Percentiles rank a stretch among this genome's conserved stretches.
Conservation (phyloP, 768 basidiomycete species). For the Pulveroboletus sp. region DNA sequence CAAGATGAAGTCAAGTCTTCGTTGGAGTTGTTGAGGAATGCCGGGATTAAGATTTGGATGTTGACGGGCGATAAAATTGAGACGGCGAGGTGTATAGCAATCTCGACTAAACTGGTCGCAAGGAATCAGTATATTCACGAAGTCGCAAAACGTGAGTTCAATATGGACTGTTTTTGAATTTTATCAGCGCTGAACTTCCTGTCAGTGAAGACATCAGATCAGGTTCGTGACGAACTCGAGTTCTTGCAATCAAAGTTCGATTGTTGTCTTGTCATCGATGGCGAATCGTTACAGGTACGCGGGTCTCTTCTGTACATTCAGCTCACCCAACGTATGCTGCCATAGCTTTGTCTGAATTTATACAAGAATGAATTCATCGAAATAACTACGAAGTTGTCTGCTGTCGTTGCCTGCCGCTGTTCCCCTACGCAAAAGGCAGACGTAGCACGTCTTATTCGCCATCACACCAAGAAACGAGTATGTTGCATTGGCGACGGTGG, state of each 20-base stretch:
- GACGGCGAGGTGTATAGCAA: slow-evolving; percentile 96
- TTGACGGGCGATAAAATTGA: slow-evolving; percentile 99
- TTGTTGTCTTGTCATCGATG: slow-evolving; percentile 97
- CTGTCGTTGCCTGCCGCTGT: slow-evolving; percentile 96
- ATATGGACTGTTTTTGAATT: background rate
- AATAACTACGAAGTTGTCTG: slow-evolving; percentile 91
- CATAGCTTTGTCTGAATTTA: slow-evolving; percentile 80
- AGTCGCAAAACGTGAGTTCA: slow-evolving; percentile 72
- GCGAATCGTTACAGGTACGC: slow-evolving; percentile 86
- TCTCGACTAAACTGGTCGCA: slow-evolving; percentile 93
- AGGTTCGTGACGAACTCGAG: slow-evolving; percentile 83
- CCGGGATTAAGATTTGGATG: slow-evolving; percentile 99
- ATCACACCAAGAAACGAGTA: slow-evolving; percentile 88
- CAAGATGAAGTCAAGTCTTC: slow-evolving; percentile 97
- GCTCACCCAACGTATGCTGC: background rate
- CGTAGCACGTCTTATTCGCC: slow-evolving; percentile 88
- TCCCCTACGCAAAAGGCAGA: slow-evolving; percentile 99
- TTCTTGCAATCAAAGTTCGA: slow-evolving; percentile 93
- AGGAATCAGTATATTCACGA: slow-evolving; percentile 98
- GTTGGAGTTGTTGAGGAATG: slow-evolving; percentile 87
- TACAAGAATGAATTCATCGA: slow-evolving; percentile 95
- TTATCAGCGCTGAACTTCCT: slow-evolving; percentile 3
- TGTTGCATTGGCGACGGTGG: slow-evolving; percentile 99
- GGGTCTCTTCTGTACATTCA: background rate
- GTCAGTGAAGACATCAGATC: slow-evolving; percentile 80